Evolutionary conservation across 1,139 yeast genomes (phyloP).

Genomic region (Geotrichum reessii): DNA sequence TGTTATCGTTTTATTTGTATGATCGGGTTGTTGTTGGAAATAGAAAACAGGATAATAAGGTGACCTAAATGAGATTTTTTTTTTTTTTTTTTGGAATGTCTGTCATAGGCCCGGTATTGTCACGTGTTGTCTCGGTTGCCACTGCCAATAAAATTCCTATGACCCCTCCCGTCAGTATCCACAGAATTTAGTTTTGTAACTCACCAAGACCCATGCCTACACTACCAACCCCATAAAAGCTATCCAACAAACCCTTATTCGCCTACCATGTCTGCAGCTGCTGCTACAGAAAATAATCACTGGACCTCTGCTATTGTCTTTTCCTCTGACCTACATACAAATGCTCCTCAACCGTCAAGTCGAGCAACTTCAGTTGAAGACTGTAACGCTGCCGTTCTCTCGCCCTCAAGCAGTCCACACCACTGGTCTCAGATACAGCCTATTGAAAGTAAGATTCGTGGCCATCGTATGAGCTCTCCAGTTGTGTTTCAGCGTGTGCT

Average conservation of each 20-base stretch:
- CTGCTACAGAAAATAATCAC: neutral
- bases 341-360: neutral
- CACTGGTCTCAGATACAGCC: neutral
- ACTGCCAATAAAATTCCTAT: neutral
- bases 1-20: neutral
- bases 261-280: neutral
- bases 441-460: constrained; percentile 6
- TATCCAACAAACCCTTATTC: neutral
- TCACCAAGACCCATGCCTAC: neutral
- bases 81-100: neutral
- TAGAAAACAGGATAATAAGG: no score
- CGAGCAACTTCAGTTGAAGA: neutral
- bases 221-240: neutral
- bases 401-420: neutral
- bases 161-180: neutral
- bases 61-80: neutral
- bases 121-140: neutral
- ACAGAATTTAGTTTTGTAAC: neutral
- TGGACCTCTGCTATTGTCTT: constrained; percentile 5
- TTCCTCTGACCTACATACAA: neutral
- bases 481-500: constrained; percentile 7
- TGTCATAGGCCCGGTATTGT: neutral
- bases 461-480: constrained; percentile 10
- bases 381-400: neutral
- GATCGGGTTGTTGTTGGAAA: neutral